Evolutionary conservation across 768 basidiomycete genomes (phyloP).

Genomic region (Serendipita vermifera): DNA sequence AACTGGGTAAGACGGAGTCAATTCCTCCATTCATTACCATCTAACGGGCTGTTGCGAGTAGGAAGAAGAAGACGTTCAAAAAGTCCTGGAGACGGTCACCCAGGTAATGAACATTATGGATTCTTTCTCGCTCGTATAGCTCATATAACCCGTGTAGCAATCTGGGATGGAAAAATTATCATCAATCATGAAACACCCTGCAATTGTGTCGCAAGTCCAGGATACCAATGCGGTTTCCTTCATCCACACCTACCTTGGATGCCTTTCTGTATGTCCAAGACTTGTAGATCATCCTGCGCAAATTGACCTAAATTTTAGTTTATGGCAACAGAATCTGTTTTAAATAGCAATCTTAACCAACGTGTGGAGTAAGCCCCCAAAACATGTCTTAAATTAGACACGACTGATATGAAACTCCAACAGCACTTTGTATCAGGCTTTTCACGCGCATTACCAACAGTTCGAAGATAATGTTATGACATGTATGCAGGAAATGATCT

Average conservation of each 20-base stretch:
- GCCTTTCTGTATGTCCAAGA: slow-evolving; percentile 39
- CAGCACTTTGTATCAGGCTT: slow-evolving; percentile 34
- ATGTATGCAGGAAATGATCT: slow-evolving; percentile 27
- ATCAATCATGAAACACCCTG: slow-evolving; percentile 35
- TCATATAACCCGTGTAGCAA: slow-evolving; percentile 24
- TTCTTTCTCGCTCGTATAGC: neutral
- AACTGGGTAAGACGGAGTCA: slow-evolving; percentile 16
- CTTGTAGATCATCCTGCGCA: too few relatives aligned
- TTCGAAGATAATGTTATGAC: slow-evolving; percentile 30
- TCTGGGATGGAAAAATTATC: slow-evolving; percentile 38
- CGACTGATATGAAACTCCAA: too few relatives aligned
- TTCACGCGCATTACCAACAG: slow-evolving; percentile 34
- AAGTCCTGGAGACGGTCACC: slow-evolving; percentile 29
- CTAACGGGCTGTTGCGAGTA: too few relatives aligned
- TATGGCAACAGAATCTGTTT: slow-evolving; percentile 44
- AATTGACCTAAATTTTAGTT: too few relatives aligned
- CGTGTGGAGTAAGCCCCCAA: slow-evolving; percentile 34
- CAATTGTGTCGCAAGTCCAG: slow-evolving; percentile 30
- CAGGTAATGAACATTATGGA: slow-evolving; percentile 22
- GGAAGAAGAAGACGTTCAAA: slow-evolving; percentile 33
- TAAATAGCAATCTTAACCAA: slow-evolving; percentile 41
- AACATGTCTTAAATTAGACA: neutral
- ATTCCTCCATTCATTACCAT: too few relatives aligned
- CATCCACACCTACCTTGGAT: slow-evolving; percentile 40
- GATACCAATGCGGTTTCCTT: slow-evolving; percentile 36